Evolutionary conservation across 345 rosid species (phyloP).

Genomic region (Anacardium occidentale): DNA sequence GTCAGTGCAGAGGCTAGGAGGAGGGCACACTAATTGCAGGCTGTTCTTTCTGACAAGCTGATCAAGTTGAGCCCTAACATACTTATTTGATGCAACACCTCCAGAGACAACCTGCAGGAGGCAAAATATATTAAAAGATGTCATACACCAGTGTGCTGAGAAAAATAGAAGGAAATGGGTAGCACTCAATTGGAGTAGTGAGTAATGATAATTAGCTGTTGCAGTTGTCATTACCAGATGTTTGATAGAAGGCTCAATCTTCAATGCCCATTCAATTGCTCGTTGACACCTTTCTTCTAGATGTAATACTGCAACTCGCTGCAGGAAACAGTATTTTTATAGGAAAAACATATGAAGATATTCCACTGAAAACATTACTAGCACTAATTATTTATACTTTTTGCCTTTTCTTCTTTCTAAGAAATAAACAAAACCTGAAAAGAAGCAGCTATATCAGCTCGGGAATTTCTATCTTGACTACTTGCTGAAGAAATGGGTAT

Average conservation of each 20-base stretch:
- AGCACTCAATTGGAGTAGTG: neutral
- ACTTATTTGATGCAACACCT: conserved; percentile 91
- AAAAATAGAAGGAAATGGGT: conserved; percentile 18
- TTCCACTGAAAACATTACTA: neutral
- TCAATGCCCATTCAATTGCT: conserved; percentile 87
- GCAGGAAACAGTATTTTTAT: conserved; percentile 23
- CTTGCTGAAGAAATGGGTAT: conserved; percentile 69
- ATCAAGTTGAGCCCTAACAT: conserved; percentile 68
- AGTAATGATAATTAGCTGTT: neutral
- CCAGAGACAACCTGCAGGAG: conserved; percentile 79
- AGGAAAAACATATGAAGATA: neutral
- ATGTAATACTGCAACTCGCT: conserved; percentile 94
- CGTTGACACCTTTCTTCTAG: conserved; percentile 92
- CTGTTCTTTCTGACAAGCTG: conserved; percentile 57
- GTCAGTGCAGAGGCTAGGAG: conserved; percentile 88
- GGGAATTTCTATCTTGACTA: conserved; percentile 61
- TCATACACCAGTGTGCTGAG: conserved; percentile 11
- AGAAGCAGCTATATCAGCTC: conserved; percentile 96
- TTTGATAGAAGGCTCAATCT: conserved; percentile 78
- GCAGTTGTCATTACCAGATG: conserved; percentile 51
- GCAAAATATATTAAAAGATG: conserved; percentile 12
- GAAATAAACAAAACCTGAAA: conserved; percentile 62
- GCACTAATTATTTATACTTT: neutral
- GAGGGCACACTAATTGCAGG: conserved; percentile 85
- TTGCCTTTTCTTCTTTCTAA: neutral